Base-by-base conservation (phyloP, 208 protist genomes). In the Leptomonas seymouri region DNA sequence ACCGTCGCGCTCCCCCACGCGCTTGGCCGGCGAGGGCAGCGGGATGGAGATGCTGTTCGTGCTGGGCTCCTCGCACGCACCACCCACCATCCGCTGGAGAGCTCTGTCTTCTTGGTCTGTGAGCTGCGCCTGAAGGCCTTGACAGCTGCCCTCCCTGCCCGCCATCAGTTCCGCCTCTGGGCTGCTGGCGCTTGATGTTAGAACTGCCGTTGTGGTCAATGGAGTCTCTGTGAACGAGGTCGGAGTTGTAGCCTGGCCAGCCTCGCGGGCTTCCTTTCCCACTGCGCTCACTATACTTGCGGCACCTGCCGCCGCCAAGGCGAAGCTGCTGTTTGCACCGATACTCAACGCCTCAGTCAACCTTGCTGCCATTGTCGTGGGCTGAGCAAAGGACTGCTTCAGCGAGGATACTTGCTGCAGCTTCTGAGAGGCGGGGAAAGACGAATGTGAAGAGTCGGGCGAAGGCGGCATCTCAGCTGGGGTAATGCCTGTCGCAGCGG, bases 281-380 rank as follows among this genome's bases (percentile, higher is more conserved):
- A 3, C 21, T 8, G 50, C 51, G 21, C 6, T 11, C 14, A 57
- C 4, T 23, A 15, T 16, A 8, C 39, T 27, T 34, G 39, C 15
- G 6, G 69, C 41, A 31, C 46, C 49, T 9, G 58, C 31, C 7
- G 68, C 30, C 42, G 42, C 60, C 20, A 44, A 31, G 12, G 36
- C 41, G 44, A 45, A 51, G 30, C n/a, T 57, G 44, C 46, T 54
- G 62, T 65, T 55, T 27, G 25, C 34, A 6, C 61, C 64, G 23
- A 76, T 36, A 16, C 71, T 62, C 18, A 76, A 56, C 25, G 71
- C 71, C 41, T 55, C 63, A 12, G 56, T 76, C 54, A 66, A 44
- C 45, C 62, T 76, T 2, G 62, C 63, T 8, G 71, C 62, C 55
- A 76, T 76, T 46, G 48, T 69, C 20, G 71, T 53, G 27, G 45